Base-by-base conservation (phyloP, 2,329 filamentous ascomycete genomes). In the Colletotrichum tropicicola region DNA sequence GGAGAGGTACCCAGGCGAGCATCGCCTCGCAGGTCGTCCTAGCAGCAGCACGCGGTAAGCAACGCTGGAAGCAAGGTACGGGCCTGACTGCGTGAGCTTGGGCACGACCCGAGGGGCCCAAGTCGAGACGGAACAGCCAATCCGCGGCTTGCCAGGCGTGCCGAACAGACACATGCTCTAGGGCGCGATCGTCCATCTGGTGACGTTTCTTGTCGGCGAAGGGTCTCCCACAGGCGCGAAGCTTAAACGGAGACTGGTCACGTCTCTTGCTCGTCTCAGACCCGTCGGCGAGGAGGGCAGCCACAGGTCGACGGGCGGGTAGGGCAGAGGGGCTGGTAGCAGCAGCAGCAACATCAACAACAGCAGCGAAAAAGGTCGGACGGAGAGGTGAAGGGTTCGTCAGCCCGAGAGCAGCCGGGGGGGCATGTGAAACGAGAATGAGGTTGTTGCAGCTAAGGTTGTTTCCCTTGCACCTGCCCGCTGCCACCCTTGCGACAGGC, bases 181-280 rank as follows among this genome's bases (percentile, higher is more conserved):
- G 28, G 13, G 27, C 23, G 19, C 28, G 39, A 39, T 59, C 17
- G 39, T n/a, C 45, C 27, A 45, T 59, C 59, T 39, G 54, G 17
- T 59, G 59, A 63, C 55, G 43, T 19, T 39, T 27, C 15, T 27
- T 32, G 32, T 23, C 15, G 47, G 47, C 55, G 21, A 59, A 39
- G 47, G 30, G 60, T 28, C 17, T 41, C 12, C 32, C 13, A 32
- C 27, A 21, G 32, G 15, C 10, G 28, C 41, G 47, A 60, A 60
- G 48, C 47, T 54, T 60, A 54, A 48, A 53, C 30, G 30, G 13
- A 60, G 47, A 60, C 60, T 59, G 47, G 39, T 37, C 39, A 35
- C 35, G 61, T 64, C 60, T 64, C 47, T 59, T 53, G 47, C 23
- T 32, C 32, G 60, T 64, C 47, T 64, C 48, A 55, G 56, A 39